A percentile compares a stretch with the other conserved stretches of the same genome.
phyloP scores from a whole-genome alignment of 345 rosid genomes.

The Populus euphratica region DNA sequence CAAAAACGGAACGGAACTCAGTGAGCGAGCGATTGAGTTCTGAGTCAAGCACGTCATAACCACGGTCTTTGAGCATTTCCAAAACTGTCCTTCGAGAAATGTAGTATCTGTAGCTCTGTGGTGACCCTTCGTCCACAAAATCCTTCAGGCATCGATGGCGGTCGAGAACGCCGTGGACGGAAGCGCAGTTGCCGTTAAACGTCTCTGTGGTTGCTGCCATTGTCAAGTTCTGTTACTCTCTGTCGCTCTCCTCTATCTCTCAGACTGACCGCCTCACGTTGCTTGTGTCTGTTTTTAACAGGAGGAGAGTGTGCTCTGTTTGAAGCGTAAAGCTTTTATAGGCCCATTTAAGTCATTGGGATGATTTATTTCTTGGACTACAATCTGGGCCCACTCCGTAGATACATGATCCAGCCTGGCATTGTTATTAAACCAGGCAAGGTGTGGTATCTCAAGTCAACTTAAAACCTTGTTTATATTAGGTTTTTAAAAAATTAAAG shows the following conservation, averaged over 20 bases:
- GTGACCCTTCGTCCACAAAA: neutral
- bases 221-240: neutral
- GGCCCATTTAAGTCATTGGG: too few relatives aligned
- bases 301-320: too few relatives aligned
- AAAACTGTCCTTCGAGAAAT: constrained; percentile 30
- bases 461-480: too few relatives aligned
- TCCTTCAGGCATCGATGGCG: neutral
- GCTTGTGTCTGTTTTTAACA: too few relatives aligned
- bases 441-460: too few relatives aligned
- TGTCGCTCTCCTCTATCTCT: neutral
- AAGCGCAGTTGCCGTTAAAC: neutral
- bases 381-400: too few relatives aligned
- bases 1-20: constrained; percentile 27
- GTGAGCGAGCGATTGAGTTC: constrained; percentile 26
- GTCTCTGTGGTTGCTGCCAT: neutral
- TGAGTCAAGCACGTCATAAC: constrained; percentile 24
- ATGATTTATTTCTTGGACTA: too few relatives aligned
- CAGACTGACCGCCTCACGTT: too few relatives aligned
- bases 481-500: too few relatives aligned
- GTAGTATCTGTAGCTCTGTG: constrained; percentile 29
- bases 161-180: neutral
- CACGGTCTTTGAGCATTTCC: constrained; percentile 42
- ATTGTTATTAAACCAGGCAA: too few relatives aligned
- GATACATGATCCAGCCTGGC: too few relatives aligned
- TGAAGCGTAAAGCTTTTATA: too few relatives aligned